Evolutionary conservation across 257 asterid genomes (phyloP).

Genomic region (Primulina tabacum): DNA sequence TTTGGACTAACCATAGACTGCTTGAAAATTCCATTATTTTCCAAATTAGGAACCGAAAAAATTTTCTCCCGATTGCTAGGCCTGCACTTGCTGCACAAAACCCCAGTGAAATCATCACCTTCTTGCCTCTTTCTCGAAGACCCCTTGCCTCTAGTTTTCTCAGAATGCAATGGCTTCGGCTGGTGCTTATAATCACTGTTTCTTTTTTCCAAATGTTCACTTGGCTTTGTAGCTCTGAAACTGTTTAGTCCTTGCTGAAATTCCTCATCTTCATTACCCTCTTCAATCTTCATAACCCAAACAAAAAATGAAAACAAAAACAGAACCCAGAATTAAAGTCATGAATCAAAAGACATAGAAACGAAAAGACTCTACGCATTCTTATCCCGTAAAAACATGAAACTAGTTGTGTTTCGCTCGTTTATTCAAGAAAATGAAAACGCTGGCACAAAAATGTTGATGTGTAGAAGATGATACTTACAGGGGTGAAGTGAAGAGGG

Average conservation of each 20-base stretch:
- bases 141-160: conserved; percentile 27
- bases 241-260: conserved; percentile 59
- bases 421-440: background rate
- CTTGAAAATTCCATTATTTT: conserved; percentile 36
- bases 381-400: background rate
- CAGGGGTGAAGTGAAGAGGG: conserved; percentile 80
- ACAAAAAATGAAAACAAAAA: background rate
- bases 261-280: conserved; percentile 89
- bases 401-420: background rate
- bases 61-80: conserved; percentile 70
- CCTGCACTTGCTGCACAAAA: conserved; percentile 84
- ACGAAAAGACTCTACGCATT: background rate
- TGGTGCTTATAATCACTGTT: conserved; percentile 34
- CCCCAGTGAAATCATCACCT: conserved; percentile 37
- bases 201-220: conserved; percentile 36
- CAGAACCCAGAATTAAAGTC: background rate
- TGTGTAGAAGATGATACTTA: conserved; percentile 26
- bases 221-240: conserved; percentile 52
- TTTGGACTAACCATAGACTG: conserved; percentile 67
- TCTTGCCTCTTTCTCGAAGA: conserved; percentile 37
- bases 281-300: conserved; percentile 59
- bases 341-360: background rate
- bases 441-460: conserved; percentile 2
- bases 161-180: conserved; percentile 56
- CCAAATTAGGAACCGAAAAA: conserved; percentile 55